Base-by-base conservation (phyloP, 768 basidiomycete species). In the Lactarius psammicola region DNA sequence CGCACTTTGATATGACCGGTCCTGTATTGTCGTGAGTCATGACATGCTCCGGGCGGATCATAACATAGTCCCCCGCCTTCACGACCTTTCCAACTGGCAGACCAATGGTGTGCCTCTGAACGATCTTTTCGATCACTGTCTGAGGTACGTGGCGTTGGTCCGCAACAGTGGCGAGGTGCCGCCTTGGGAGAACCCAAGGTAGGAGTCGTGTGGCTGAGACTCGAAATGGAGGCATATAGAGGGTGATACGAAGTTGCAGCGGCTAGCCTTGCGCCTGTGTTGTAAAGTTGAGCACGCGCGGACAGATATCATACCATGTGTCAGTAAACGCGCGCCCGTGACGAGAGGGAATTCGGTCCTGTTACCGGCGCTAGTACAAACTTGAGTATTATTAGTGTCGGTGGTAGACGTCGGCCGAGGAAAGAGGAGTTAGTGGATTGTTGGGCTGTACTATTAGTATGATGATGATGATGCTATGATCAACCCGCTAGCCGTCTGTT, bases 11-110 rank as follows among this genome's bases (percentile, higher is more conserved):
- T 66, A 99, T 96, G 68, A 99, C 95, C 8, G 97, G 96, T 0
- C 95, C 97, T 15, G 97, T 99, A 75, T 98, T 98, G 73, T 99
- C 97, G 70, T 95, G 94, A 11, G 93, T 95, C 94, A 95, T 95
- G 71, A 98, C 95, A 84, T 98, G 94, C 75, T 98, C 89, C 28
- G 97, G 97, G 49, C 87, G 86, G 78, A 99, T 97, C 95, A 98
- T 99, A 44, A 98, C 95, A 87, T 98, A 98, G 87, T 99, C 97
- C 17, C 96, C 97, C 42, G 95, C 92, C 71, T 86, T 87, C 70
- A 98, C 92, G 18, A 81, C 79, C 75, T 89, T 92, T 53, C 89
- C 90, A 60, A 82, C 77, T 2, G 93, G 87, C 1, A 95, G 80
- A 58, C 88, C 94, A n/a, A 98, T 92, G 0, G 97, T 88, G 80